Base-by-base conservation (phyloP, 2,329 filamentous ascomycete species). In the Diplodia mutila region DNA sequence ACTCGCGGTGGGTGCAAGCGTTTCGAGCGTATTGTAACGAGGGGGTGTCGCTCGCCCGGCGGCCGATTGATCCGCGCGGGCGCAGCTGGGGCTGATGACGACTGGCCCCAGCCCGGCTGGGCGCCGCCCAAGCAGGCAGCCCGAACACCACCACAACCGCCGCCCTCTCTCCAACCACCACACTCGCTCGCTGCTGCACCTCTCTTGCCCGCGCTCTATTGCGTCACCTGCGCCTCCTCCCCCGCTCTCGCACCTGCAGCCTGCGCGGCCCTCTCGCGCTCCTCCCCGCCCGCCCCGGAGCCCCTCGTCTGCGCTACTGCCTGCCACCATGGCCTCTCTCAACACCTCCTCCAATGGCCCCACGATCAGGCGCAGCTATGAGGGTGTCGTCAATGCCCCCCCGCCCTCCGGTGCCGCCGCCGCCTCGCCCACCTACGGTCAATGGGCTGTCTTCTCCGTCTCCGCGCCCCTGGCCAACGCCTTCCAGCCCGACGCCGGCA, bases 391-490 rank as follows among this genome's bases (percentile, higher is more conserved):
- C 75, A 87, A 90, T 77, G 82, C 86, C 65, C 79, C 86, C 61
- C 77, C 83, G 67, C 84, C 88, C 18, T 83, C 85, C 69, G 86
- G 86, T 16, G 76, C 84, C 55, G 83, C 85, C 67, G 84, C 86
- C 11, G 85, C 84, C 76, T 97, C 94, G 57, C 86, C 92, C 48
- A 97, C 93, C 57, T 92, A 91, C 76, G 93, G 88, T 70, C 92
- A 94, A 83, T 99, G 95, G 95, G 94, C 93, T 23, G 84, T 99
- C 69, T 97, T 96, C 82, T 91, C 92, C 8, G 95, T 99, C 49
- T 92, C 95, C 78, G 92, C 94, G 69, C 95, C 95, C 66, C 87
- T 99, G 49, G 86, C 93, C 77, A 98, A 91, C 82, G 94, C 94
- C 69, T 99, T 99, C 79, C 93, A 97, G 80, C 84, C 86, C 71